Conservation (phyloP, 1,284 basidiomycete species). For the Earliella scabrosa region DNA sequence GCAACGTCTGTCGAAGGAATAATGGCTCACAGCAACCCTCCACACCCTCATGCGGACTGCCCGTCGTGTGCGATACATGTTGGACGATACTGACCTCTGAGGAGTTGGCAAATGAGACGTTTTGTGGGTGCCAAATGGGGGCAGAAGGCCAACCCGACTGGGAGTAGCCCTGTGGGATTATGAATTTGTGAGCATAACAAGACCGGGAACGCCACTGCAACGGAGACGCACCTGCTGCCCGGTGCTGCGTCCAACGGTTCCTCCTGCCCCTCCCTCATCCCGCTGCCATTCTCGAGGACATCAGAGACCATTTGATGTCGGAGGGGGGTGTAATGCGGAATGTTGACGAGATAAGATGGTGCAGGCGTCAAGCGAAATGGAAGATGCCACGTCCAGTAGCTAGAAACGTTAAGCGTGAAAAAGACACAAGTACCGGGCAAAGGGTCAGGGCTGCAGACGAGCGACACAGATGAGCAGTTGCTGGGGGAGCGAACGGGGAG, state of each 20-base stretch:
- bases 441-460: background rate
- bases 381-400: background rate
- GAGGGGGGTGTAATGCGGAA: background rate
- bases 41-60: too few species aligned
- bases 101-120: constrained; percentile 62
- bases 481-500: background rate
- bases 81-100: constrained; percentile 53
- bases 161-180: constrained; percentile 1
- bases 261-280: background rate
- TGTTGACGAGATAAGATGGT: background rate
- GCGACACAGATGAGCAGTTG: background rate
- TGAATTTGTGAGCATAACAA: background rate
- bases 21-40: too few species aligned
- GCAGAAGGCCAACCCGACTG: constrained; percentile 14
- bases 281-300: background rate
- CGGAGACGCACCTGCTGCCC: constrained; percentile 11
- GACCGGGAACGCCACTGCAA: background rate
- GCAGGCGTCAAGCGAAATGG: constrained; percentile 1
- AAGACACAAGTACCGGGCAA: background rate
- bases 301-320: constrained; percentile 11
- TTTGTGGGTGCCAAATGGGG: constrained; percentile 25
- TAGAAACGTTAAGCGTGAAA: background rate
- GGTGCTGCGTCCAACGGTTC: background rate
- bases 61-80: too few species aligned
- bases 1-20: too few species aligned